Base-by-base conservation (phyloP, 108 stramenopile genomes). In the Fragilariopsis cylindrus region DNA sequence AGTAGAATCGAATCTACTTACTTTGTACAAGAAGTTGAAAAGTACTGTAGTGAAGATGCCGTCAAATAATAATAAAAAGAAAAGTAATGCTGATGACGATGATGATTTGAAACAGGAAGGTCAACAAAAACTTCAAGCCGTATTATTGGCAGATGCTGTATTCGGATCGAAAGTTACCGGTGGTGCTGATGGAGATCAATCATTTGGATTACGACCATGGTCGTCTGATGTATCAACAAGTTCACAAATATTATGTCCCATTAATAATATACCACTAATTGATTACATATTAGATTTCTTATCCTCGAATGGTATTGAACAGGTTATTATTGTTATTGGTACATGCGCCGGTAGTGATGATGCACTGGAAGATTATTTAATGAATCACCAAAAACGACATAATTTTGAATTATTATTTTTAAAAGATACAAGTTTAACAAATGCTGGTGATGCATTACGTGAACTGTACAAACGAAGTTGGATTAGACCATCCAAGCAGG, bases 271-370 rank as follows among this genome's bases (percentile, higher is more conserved):
- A 44, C 82, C 96, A 1, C 69, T 99, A 73, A 62, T 99, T 41
- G 95, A 98, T 72, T 97, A 98, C 77, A 79, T 93, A 3, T 77
- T 99, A 65, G 98, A 98, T 79, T 97, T 96, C 69, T 80, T 98
- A 70, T 92, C 93, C 45, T 85, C 82, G 42, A 81, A 93, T 55
- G 95, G 92, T 69, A 96, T 96, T 30, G 82, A 92, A 62, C 87
- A 95, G 75, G 74, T 93, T 40, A 84, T 89, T 70, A 70, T 95
- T 7, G 69, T 92, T 41, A 87, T 40, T 30, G 49, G 49, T 0
- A 47, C 5, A 39, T 18, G 76, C 75, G 63, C 42, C 57, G 15
- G 45, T 46, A 68, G 73, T n/a, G 48, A 45, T 21, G 30, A 53
- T 15, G 62, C 30, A 39, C 30, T 42, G 42, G 42, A 63, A 39